Base-by-base conservation (phyloP, 768 basidiomycete genomes). In the Auricularia sp. region DNA sequence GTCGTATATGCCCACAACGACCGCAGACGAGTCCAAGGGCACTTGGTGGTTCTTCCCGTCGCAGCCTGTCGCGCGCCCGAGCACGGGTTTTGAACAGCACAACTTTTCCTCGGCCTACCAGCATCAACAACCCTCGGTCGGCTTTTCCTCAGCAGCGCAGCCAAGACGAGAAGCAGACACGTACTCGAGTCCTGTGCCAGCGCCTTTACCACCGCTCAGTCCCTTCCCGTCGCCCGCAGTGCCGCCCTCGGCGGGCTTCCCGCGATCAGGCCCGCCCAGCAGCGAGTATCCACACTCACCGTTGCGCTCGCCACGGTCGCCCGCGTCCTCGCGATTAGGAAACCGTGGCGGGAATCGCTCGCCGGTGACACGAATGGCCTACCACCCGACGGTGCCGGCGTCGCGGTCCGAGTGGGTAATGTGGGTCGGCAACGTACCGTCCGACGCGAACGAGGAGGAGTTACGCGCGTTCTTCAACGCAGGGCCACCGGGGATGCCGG, bases 371-470 rank as follows among this genome's bases (percentile, higher is more conserved):
- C 56, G 56, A 21, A 29, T 33, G 56, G 23, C 80, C 23, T 88
- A 86, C 68, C 88, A 90, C 67, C 88, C 88, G 2, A 87, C 84
- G 64, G 83, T 86, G 0, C 87, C 88, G 12, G 76, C 84, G 11
- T 80, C 89, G 62, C 83, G 91, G 14, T 91, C 91, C 6, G 91
- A 92, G 65, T 95, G 90, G 91, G 93, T 93, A 1, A 92, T 94
- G 91, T 97, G 95, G 95, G 87, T 86, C 12, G 95, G 95, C 10
- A 98, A 98, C 71, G 88, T 97, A 3, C 91, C 91, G 2, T 80
- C 81, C 4, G 91, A 94, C 70, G 86, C 91, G 16, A 85, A 84
- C 3, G 83, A 92, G 66, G 87, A 92, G 68, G 94, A 97, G 71
- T 78, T 97, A 3, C 90, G 87, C 88, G 78, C 78, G 6, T 95